These are phyloP conservation scores for Podaxis mareebaensis DNA, from an alignment of 768 basidiomycete species.

Conservation along the genomic window DNA sequence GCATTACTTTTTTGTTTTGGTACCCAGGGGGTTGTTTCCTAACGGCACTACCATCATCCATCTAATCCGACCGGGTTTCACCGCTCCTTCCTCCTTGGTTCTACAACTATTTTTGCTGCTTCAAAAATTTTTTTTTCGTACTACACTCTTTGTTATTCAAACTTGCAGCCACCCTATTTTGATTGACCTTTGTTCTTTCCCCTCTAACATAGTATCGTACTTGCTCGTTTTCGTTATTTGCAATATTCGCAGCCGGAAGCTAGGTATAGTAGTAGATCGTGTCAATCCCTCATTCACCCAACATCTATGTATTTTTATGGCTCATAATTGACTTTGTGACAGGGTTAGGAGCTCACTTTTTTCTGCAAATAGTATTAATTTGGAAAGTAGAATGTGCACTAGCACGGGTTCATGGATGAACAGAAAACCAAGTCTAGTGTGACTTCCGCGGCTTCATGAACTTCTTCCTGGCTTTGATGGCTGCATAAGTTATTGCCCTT, in stretches of 20 bases:
- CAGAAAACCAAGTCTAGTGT: not conserved
- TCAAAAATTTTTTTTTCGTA: slow-evolving; percentile 14
- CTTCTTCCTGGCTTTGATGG: not conserved
- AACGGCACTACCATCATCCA: slow-evolving; percentile 38
- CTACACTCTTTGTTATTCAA: not conserved
- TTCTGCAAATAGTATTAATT: slow-evolving; percentile 14
- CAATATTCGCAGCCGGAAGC: slow-evolving; percentile 45
- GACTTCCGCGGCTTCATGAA: not conserved
- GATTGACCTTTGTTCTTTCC: not conserved
- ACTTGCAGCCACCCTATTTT: slow-evolving; percentile 1
- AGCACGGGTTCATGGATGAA: not conserved
- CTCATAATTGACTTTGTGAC: slow-evolving; percentile 21
- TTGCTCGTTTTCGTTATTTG: slow-evolving; percentile 43
- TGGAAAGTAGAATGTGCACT: slow-evolving; percentile 14
- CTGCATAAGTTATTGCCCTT: not conserved
- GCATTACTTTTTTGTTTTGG: slow-evolving; percentile 30
- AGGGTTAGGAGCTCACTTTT: slow-evolving; percentile 19
- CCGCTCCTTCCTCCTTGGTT: slow-evolving; percentile 26
- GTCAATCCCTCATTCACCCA: slow-evolving; percentile 27
- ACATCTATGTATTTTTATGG: slow-evolving; percentile 50
- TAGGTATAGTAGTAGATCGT: slow-evolving; percentile 51
- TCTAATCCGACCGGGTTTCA: slow-evolving; percentile 30
- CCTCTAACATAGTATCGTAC: slow-evolving; percentile 35
- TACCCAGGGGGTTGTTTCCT: slow-evolving; percentile 46
- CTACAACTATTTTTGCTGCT: slow-evolving; percentile 18